Evolutionary conservation across 164 flowering plant genomes (phyloP).

Genomic region (Akebia trifoliata): DNA sequence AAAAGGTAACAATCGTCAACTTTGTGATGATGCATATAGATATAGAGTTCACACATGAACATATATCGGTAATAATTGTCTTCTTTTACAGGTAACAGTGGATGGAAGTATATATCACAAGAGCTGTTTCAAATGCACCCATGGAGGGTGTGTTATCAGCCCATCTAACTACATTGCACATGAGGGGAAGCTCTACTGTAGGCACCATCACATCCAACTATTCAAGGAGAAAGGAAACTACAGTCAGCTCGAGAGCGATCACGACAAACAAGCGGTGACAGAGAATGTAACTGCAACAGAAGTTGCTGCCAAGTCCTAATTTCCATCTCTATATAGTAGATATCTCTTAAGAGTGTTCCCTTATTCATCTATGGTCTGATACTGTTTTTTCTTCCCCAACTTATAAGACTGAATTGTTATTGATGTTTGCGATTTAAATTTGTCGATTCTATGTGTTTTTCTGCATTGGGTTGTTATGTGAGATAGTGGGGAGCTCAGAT

Average conservation of each 20-base stretch:
- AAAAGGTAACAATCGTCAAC: conserved; percentile 37
- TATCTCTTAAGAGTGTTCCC: not conserved
- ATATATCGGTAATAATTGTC: no score
- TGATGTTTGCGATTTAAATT: conserved; percentile 9
- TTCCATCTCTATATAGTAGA: conserved; percentile 4
- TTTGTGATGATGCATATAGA: not conserved
- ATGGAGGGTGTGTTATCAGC: conserved; percentile 89
- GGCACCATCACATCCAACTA: conserved; percentile 85
- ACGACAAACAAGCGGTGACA: conserved; percentile 20
- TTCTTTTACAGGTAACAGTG: conserved; percentile 56
- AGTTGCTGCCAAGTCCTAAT: conserved; percentile 36
- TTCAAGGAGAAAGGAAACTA: conserved; percentile 88
- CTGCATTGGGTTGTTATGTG: conserved; percentile 8
- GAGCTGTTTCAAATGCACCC: conserved; percentile 88
- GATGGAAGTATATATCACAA: conserved; percentile 78
- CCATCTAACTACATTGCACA: conserved; percentile 94
- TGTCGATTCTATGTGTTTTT: conserved; percentile 13
- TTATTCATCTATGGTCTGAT: conserved; percentile 7
- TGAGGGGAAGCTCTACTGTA: conserved; percentile 83
- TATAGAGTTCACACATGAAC: not conserved
- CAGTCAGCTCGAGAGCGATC: conserved; percentile 72
- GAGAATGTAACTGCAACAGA: conserved; percentile 16
- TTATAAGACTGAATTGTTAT: conserved; percentile 9
- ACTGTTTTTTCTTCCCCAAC: conserved; percentile 11
- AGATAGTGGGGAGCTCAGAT: conserved; percentile 13